phyloP scores from a whole-genome alignment of 441 rosid species.

The Jatropha podagrica region DNA sequence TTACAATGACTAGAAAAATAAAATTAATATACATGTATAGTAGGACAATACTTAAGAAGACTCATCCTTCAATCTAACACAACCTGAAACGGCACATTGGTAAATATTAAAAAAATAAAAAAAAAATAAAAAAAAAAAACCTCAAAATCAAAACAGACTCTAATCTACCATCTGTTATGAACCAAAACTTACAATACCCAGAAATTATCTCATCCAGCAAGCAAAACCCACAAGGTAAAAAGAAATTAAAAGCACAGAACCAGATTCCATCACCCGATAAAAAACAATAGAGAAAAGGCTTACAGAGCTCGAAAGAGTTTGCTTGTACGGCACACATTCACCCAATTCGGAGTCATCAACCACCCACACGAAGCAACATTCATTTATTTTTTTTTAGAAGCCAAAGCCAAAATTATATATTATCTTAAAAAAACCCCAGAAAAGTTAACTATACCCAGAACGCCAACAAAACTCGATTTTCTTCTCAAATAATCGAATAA shows the following conservation, averaged over 20 bases:
- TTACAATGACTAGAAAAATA: background rate
- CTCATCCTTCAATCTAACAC: constrained; percentile 15
- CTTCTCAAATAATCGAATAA: constrained; percentile 1
- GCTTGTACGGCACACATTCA: constrained; percentile 50
- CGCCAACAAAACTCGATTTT: constrained; percentile 23
- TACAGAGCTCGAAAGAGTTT: constrained; percentile 17
- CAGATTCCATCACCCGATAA: constrained; percentile 23
- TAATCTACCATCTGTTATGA: constrained; percentile 6
- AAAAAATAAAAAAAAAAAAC: constrained; percentile 20
- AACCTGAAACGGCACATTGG: background rate
- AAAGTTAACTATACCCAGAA: constrained; percentile 3
- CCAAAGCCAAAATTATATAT: background rate
- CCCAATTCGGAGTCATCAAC: constrained; percentile 28
- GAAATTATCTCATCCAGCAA: background rate
- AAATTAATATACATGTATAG: constrained; percentile 1
- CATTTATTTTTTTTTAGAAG: background rate
- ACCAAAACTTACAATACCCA: constrained; percentile 14
- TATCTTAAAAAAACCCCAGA: constrained; percentile 12
- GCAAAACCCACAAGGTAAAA: constrained; percentile 8
- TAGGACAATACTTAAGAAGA: background rate
- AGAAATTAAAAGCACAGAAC: background rate
- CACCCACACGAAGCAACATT: constrained; percentile 33
- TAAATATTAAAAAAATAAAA: background rate
- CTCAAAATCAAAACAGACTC: constrained; percentile 19
- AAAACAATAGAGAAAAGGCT: constrained; percentile 7